Evolutionary conservation across 1,139 yeast species (phyloP).

Genomic region (Petasospora fabianii): DNA sequence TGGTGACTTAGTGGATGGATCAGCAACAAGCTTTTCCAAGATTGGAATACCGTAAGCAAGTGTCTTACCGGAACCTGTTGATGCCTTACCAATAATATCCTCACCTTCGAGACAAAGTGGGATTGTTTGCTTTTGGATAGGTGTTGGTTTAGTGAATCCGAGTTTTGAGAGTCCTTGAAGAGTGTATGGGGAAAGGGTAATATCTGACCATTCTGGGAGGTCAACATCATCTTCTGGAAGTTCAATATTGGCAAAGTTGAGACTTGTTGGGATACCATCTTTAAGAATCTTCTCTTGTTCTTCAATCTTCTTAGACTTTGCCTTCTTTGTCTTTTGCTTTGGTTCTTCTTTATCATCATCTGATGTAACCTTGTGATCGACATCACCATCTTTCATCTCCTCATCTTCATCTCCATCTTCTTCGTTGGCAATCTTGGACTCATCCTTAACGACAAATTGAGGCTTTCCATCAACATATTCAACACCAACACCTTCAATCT

Average conservation of each 20-base stretch:
- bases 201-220: constrained; percentile 59
- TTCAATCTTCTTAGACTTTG: constrained; percentile 25
- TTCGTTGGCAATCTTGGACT: constrained; percentile 20
- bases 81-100: constrained; percentile 92
- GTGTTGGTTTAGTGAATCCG: constrained; percentile 72
- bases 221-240: constrained; percentile 30
- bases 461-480: constrained; percentile 62
- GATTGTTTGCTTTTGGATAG: constrained; percentile 73
- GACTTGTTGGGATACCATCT: constrained; percentile 9
- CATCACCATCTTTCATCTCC: constrained; percentile 10
- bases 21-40: constrained; percentile 54
- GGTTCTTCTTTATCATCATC: not conserved
- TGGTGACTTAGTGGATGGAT: constrained; percentile 38
- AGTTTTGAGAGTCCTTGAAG: constrained; percentile 56
- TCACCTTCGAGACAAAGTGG: constrained; percentile 70
- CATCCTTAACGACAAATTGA: constrained; percentile 54
- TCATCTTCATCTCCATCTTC: constrained; percentile 14
- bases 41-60: constrained; percentile 96
- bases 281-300: constrained; percentile 13
- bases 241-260: constrained; percentile 25
- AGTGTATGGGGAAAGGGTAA: constrained; percentile 48
- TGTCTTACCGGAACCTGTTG: constrained; percentile 98
- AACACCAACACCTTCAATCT: constrained; percentile 88
- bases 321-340: constrained; percentile 23
- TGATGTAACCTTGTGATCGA: no score